phyloP scores from a whole-genome alignment of 805 yeast species.

The Lachancea meyersii region DNA sequence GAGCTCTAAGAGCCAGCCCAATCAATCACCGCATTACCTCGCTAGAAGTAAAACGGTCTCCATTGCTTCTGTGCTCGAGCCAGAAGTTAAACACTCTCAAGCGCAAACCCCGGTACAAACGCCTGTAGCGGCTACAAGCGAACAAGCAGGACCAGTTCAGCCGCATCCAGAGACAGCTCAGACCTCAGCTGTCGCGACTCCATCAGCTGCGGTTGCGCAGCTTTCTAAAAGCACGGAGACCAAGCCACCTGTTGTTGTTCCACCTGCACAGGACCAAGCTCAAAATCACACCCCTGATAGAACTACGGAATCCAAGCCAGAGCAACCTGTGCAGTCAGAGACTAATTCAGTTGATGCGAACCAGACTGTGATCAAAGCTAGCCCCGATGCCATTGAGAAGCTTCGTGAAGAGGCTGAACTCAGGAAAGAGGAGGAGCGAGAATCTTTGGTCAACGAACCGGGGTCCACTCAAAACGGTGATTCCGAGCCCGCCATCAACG shows the following conservation, averaged over 20 bases:
- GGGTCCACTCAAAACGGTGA: constrained; percentile 11
- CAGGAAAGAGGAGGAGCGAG: constrained; percentile 34
- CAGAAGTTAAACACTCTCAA: not conserved
- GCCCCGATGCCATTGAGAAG: constrained; percentile 36
- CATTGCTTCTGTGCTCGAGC: not conserved
- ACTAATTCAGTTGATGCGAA: not conserved
- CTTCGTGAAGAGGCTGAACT: constrained; percentile 37
- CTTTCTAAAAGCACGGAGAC: not conserved
- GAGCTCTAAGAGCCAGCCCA: not conserved
- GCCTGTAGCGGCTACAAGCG: not conserved
- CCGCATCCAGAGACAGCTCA: not conserved
- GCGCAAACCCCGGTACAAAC: not conserved
- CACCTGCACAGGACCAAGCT: not conserved
- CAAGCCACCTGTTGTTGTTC: not conserved
- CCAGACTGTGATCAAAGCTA: constrained; percentile 28
- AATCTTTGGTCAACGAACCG: constrained; percentile 15
- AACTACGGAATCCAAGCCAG: not conserved
- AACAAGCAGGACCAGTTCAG: not conserved
- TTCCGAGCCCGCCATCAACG: constrained; percentile 13
- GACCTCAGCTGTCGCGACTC: not conserved
- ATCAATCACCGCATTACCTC: not conserved
- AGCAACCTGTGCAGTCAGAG: not conserved
- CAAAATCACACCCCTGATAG: not conserved
- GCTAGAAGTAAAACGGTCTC: not conserved
- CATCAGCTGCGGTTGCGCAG: not conserved